Percentiles rank a stretch among this genome's conserved stretches.
These are phyloP conservation scores for Babesia ovata DNA, from an alignment of 169 alveolate species.

Conservation along the genomic window DNA sequence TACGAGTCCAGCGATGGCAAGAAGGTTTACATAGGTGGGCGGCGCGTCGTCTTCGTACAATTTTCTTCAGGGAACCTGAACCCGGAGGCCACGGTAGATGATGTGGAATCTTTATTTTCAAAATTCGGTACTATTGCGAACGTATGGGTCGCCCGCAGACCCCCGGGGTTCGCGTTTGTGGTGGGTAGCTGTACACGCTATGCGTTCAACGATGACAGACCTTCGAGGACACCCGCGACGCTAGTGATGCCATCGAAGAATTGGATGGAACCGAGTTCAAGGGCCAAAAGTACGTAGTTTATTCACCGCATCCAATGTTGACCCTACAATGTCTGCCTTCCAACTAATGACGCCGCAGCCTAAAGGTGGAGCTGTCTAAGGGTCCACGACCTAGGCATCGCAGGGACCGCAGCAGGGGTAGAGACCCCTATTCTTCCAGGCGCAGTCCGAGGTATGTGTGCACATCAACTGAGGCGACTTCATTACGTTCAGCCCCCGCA, in stretches of 20 bases:
- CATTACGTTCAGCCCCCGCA: constrained; percentile 15
- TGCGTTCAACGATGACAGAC: constrained; percentile 12
- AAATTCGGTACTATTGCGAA: constrained; percentile 58
- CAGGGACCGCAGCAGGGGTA: constrained; percentile 54
- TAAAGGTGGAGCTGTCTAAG: constrained; percentile 54
- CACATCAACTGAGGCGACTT: background rate
- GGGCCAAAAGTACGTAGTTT: constrained; percentile 50
- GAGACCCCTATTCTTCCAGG: constrained; percentile 39
- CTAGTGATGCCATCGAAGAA: constrained; percentile 63
- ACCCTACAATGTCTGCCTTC: background rate
- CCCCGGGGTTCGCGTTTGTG: constrained; percentile 71
- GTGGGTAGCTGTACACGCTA: constrained; percentile 5
- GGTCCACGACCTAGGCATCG: constrained; percentile 52
- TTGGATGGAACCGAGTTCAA: constrained; percentile 57
- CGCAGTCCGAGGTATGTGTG: constrained; percentile 36
- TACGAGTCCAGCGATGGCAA: constrained; percentile 39
- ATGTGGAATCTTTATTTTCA: constrained; percentile 58
- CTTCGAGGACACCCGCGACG: constrained; percentile 66
- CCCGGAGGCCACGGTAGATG: constrained; percentile 54
- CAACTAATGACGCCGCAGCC: constrained; percentile 10
- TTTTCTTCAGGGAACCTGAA: constrained; percentile 51
- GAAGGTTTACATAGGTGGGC: constrained; percentile 58
- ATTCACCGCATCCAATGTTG: background rate
- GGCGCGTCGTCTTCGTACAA: background rate
- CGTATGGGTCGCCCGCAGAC: constrained; percentile 69